Evolutionary conservation across 2,329 filamentous ascomycete genomes (phyloP).

Genomic region (Claviceps cyperi): DNA sequence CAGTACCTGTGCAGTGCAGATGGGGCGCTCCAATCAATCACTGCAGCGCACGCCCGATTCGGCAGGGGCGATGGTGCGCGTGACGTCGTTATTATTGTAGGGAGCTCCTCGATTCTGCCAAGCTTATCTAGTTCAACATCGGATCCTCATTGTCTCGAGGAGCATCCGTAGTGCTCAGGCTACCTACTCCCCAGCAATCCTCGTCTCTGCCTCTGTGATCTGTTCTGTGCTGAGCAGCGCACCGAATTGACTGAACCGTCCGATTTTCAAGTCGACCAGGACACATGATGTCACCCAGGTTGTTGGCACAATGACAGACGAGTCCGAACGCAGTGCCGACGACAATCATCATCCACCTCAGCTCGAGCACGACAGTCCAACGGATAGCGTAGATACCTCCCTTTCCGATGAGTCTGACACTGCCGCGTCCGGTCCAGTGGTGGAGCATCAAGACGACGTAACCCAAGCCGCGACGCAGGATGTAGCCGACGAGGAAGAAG

Average conservation of each 20-base stretch:
- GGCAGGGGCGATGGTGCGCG: background rate
- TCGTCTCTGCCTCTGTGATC: background rate
- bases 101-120: background rate
- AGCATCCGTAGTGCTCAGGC: background rate
- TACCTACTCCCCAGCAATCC: background rate
- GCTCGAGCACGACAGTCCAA: background rate
- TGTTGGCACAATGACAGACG: slow-evolving; percentile 6
- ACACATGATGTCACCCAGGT: slow-evolving; percentile 4
- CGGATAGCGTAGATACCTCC: background rate
- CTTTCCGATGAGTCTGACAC: background rate
- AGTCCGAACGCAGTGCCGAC: slow-evolving; percentile 4
- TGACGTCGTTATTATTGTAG: background rate
- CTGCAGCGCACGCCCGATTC: background rate
- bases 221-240: background rate
- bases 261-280: background rate
- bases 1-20: background rate
- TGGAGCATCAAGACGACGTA: background rate
- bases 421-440: background rate
- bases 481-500: slow-evolving; percentile 16
- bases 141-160: background rate
- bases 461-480: background rate
- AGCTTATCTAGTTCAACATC: background rate
- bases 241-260: background rate
- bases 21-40: background rate
- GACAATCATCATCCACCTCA: background rate